These are phyloP conservation scores for Gossypium mustelinum DNA, from an alignment of 345 rosid genomes.

Conservation along the genomic window DNA sequence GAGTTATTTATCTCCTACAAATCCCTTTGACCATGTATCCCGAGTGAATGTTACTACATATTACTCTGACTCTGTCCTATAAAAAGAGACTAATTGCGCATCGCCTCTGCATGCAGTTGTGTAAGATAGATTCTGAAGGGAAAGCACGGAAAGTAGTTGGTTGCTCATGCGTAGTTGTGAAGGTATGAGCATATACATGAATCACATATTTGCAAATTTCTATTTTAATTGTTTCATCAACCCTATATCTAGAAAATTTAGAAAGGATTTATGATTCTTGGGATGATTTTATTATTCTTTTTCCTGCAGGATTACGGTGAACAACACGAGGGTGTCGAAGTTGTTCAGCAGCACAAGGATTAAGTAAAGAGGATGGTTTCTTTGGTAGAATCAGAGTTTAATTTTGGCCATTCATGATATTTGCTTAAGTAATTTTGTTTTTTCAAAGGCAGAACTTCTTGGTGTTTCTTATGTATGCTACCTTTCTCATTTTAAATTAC, in stretches of 20 bases:
- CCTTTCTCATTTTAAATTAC: background rate
- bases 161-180: conserved; percentile 68
- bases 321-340: conserved; percentile 4
- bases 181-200: conserved; percentile 35
- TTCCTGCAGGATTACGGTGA: conserved; percentile 11
- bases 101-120: conserved; percentile 38
- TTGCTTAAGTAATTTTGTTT: background rate
- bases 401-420: background rate
- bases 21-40: background rate
- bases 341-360: conserved; percentile 8
- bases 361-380: background rate
- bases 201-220: background rate
- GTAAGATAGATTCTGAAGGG: conserved; percentile 79
- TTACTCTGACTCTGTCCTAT: background rate
- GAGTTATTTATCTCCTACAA: background rate
- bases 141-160: conserved; percentile 83
- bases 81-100: background rate
- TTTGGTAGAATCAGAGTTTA: background rate
- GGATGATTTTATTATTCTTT: background rate
- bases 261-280: background rate
- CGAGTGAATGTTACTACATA: background rate
- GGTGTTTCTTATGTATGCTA: background rate
- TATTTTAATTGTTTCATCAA: background rate
- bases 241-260: background rate
- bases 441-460: background rate